phyloP scores from a whole-genome alignment of 495 filamentous ascomycete species.

The Bombardia bombarda region DNA sequence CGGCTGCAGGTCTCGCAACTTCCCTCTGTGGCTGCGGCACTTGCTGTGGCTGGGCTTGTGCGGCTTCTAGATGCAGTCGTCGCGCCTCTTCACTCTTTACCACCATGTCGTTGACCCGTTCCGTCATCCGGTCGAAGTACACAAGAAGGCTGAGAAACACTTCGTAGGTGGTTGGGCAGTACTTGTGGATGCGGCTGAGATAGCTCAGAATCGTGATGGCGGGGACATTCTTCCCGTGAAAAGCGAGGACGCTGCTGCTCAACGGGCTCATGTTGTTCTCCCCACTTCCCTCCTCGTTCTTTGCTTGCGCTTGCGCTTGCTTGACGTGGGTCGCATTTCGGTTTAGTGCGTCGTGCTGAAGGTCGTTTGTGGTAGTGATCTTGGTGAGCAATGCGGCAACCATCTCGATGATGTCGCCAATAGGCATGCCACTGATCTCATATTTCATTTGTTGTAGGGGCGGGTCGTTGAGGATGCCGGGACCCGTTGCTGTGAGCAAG shows the following conservation, averaged over 20 bases:
- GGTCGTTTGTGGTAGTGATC: slow-evolving; percentile 95
- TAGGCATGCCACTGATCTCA: slow-evolving; percentile 97
- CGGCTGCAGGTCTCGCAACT: background rate
- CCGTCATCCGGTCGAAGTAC: slow-evolving; percentile 99
- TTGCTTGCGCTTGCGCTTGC: slow-evolving; percentile 33
- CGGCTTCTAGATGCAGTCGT: slow-evolving; percentile 17
- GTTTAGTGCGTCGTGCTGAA: slow-evolving; percentile 67
- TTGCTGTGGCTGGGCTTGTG: slow-evolving; percentile 6
- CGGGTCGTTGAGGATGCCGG: slow-evolving; percentile 41
- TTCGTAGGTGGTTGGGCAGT: slow-evolving; percentile 97
- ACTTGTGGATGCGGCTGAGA: slow-evolving; percentile 93
- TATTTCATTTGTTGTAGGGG: slow-evolving; percentile 56
- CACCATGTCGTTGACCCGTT: slow-evolving; percentile 69
- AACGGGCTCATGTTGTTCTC: slow-evolving; percentile 62
- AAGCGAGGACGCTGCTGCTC: slow-evolving; percentile 90
- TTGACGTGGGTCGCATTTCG: slow-evolving; percentile 40
- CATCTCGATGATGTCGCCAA: slow-evolving; percentile 98
- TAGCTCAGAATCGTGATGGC: slow-evolving; percentile 97
- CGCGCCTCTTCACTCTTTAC: slow-evolving; percentile 34
- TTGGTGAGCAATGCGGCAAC: slow-evolving; percentile 96
- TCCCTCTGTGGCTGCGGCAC: slow-evolving; percentile 10
- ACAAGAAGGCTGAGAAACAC: slow-evolving; percentile 93
- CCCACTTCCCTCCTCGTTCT: slow-evolving; percentile 46
- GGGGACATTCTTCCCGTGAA: slow-evolving; percentile 97
- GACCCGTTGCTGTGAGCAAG: slow-evolving; percentile 38